Evolutionary conservation across 495 filamentous ascomycete species (phyloP), one percentile per base, ranked within the genome.

Genomic region (Penicillium goetzii): DNA sequence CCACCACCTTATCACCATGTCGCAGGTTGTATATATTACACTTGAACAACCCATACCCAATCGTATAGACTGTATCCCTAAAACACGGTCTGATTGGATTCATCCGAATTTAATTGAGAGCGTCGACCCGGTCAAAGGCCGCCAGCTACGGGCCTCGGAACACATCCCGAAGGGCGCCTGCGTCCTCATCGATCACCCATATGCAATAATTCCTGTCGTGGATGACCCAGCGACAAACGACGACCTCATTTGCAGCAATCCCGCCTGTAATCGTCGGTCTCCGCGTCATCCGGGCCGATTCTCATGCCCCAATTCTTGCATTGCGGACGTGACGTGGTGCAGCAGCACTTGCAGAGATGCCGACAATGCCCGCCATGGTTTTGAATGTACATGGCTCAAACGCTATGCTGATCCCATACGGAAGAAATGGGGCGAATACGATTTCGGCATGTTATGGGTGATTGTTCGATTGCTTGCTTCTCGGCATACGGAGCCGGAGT

Each of bases 401-500:
- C 62, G 66, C 41, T 77, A 74, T 54, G 59, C 71, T 0, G 54
- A 21, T 0, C 49, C 73, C 4, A 70, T 79, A 3, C 73, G 72
- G 10, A 21, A 64, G 2, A 79, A 79, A 72, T 60, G 73, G 60
- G 68, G 74, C 43, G 75, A 78, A 60, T 79, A 78, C 60, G 68
- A 72, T 19, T 79, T 79, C 38, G 75, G 77, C 14, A 77, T 79
- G 77, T 25, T 78, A 36, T 79, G 77, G 77, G 32, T 79, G 59
- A 78, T 79, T 63, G 72, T 79, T 14, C 72, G 77, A 5, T 55
- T 78, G 9, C 65, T 79, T 40, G 73, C 77, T n/a, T 69, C 65
- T 14, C 68, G 74, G 32, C 64, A 68, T 32, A 15, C 55, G 14
- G 68, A 76, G 50, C 3, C 59, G 34, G 49, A 55, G 25, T 17